Evolutionary conservation across 1,284 basidiomycete species (phyloP), one percentile per base, ranked within the genome.

Genomic region (Tilletia indica): DNA sequence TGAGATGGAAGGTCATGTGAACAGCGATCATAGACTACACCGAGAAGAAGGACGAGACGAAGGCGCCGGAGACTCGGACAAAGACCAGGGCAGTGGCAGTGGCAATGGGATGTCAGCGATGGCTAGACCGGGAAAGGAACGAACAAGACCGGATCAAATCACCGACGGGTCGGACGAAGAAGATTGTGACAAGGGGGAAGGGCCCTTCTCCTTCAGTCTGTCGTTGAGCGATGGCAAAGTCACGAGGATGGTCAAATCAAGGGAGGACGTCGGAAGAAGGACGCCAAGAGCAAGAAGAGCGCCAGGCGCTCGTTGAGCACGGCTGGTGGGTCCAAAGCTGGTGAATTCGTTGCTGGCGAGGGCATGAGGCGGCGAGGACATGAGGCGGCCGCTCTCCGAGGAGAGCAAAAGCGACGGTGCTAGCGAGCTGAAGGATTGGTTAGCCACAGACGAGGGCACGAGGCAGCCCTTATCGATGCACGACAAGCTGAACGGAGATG

Each of bases 231-330:
- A 64, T 21, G 61, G n/a, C n/a, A n/a, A n/a, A n/a, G n/a, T 36
- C 42, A 64, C 36, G 61, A 64, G 21, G 61, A 64, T 16, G 61
- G 61, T 16, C 61, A 64, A 36, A 36, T 64, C 61, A 64, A 64
- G 19, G 61, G 61, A 2, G 61, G 61, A 2, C 61, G 56, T 12
- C 61, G 61, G 2, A 64, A 64, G 61, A 64, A 64, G 38, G 36
- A 34, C 5, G 8, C 36, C 34, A 64, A 64, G 34, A 8, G 36
- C 5, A 54, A 54, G 16, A 54, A 54, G 14, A 19, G n/a, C n/a
- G n/a, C n/a, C n/a, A n/a, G n/a, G n/a, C n/a, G n/a, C n/a, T n/a
- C n/a, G n/a, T n/a, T n/a, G n/a, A n/a, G n/a, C n/a, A n/a, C n/a
- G n/a, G n/a, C n/a, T n/a, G n/a, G n/a, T n/a, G n/a, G n/a, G n/a